Conservation (phyloP, 2,329 filamentous ascomycete genomes). For the Claviceps humidiphila region DNA sequence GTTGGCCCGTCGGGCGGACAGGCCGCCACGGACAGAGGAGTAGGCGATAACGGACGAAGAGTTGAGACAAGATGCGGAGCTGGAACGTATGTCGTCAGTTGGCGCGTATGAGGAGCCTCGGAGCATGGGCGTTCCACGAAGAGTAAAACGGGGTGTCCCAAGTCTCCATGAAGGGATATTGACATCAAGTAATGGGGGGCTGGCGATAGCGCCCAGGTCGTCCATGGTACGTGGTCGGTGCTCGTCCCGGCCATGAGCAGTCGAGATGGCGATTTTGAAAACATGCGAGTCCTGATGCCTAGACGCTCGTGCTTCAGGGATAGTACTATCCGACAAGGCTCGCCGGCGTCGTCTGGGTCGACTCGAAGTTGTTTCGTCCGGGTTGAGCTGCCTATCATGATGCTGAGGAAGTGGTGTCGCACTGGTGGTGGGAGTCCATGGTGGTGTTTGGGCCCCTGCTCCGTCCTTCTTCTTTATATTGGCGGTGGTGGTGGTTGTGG, state of each 20-base stretch:
- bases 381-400: slow-evolving; percentile 19
- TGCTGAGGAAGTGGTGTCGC: slow-evolving; percentile 23
- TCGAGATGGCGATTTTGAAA: slow-evolving; percentile 70
- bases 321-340: slow-evolving; percentile 64
- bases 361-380: slow-evolving; percentile 12
- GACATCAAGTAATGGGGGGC: slow-evolving; percentile 50
- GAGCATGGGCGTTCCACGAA: slow-evolving; percentile 61
- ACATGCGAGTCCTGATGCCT: slow-evolving; percentile 49
- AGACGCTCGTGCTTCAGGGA: slow-evolving; percentile 46
- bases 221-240: slow-evolving; percentile 49
- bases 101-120: slow-evolving; percentile 71
- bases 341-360: slow-evolving; percentile 36
- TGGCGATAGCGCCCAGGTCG: slow-evolving; percentile 29
- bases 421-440: slow-evolving; percentile 29
- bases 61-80: slow-evolving; percentile 37
- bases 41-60: slow-evolving; percentile 19
- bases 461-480: slow-evolving; percentile 5
- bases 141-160: slow-evolving; percentile 69
- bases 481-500: background rate
- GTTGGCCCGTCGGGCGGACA: slow-evolving; percentile 22
- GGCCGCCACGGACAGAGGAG: slow-evolving; percentile 12
- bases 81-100: slow-evolving; percentile 56
- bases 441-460: background rate
- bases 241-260: slow-evolving; percentile 40
- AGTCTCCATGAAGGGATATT: slow-evolving; percentile 75